Conservation (phyloP, 495 filamentous ascomycete genomes). For the Clavariopsis aquatica region DNA sequence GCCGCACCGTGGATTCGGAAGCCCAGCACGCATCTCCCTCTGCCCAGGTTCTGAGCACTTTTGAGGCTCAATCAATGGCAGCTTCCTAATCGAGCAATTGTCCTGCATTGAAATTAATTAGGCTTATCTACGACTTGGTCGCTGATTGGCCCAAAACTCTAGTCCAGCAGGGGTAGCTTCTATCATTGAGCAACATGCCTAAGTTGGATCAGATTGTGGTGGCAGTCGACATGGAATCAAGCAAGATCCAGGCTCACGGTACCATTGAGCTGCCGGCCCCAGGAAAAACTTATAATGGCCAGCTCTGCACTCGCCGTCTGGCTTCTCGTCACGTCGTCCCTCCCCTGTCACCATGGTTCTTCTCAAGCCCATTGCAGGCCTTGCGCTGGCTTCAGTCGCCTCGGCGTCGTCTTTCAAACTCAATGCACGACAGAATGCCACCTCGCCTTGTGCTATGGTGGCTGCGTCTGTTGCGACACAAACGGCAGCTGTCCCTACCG, state of each 20-base stretch:
- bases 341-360: conserved; percentile 21
- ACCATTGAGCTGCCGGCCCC: neutral
- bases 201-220: neutral
- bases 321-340: neutral
- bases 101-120: neutral
- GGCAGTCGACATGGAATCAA: neutral
- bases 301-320: neutral
- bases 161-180: neutral
- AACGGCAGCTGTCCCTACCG: conserved; percentile 23
- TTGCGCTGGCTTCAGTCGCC: conserved; percentile 27
- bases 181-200: neutral
- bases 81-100: neutral
- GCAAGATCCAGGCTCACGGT: conserved; percentile 6
- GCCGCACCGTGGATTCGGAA: neutral
- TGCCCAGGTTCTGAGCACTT: neutral
- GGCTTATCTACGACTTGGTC: neutral
- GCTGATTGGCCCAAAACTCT: neutral
- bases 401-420: conserved; percentile 21
- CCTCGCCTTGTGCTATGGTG: conserved; percentile 31
- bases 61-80: neutral
- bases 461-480: conserved; percentile 30
- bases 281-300: conserved; percentile 6
- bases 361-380: neutral
- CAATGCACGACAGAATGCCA: conserved; percentile 16
- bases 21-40: neutral